Evolutionary conservation across 2,329 filamentous ascomycete genomes (phyloP).

Genomic region (Colletotrichum sp.): DNA sequence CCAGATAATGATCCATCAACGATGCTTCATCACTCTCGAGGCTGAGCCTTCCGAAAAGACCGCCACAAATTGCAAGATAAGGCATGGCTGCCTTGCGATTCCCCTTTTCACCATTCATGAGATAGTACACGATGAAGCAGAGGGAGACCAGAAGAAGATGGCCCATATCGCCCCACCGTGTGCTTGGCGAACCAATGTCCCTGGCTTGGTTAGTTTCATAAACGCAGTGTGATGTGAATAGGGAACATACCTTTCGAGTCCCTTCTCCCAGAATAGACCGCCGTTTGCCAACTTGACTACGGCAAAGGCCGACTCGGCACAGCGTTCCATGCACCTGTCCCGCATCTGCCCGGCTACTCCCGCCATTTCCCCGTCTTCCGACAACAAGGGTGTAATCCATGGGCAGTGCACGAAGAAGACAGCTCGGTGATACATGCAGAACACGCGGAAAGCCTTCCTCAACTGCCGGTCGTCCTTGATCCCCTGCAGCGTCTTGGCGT

Average conservation of each 20-base stretch:
- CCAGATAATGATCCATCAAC: slow-evolving; percentile 6
- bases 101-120: background rate
- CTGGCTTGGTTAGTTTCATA: background rate
- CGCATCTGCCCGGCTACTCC: background rate
- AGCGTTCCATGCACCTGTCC: background rate
- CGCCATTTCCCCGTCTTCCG: background rate
- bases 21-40: background rate
- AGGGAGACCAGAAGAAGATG: slow-evolving; percentile 11
- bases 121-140: slow-evolving; percentile 14
- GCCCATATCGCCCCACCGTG: slow-evolving; percentile 6
- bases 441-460: background rate
- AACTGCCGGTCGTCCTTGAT: background rate
- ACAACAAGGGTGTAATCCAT: background rate
- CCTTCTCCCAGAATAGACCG: slow-evolving; percentile 3
- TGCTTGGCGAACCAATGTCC: background rate
- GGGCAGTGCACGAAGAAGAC: slow-evolving; percentile 10
- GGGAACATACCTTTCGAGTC: background rate
- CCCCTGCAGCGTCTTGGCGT: background rate
- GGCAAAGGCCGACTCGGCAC: slow-evolving; percentile 6
- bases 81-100: slow-evolving; percentile 2
- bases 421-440: slow-evolving; percentile 13
- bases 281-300: slow-evolving; percentile 9
- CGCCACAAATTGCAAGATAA: slow-evolving; percentile 9
- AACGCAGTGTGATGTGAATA: too few species aligned
- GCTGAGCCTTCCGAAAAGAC: background rate